A percentile compares a stretch with the other conserved stretches of the same genome.
phyloP scores from a whole-genome alignment of 768 basidiomycete genomes.

The Rickenella mellea region DNA sequence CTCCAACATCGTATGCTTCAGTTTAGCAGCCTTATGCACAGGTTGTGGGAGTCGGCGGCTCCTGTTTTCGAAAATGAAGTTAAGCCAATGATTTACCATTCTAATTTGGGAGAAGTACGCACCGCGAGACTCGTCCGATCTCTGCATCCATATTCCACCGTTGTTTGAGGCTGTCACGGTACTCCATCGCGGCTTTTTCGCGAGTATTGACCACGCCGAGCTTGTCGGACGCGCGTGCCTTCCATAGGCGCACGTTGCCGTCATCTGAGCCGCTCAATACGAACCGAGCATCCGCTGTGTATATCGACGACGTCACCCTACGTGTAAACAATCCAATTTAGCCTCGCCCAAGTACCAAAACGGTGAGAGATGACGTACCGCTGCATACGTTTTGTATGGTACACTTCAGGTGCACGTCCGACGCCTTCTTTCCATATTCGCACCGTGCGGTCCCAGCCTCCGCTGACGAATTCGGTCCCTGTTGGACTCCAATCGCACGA shows the following conservation, averaged over 20 bases:
- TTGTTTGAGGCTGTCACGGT: constrained; percentile 78
- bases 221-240: constrained; percentile 85
- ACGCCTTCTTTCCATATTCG: constrained; percentile 86
- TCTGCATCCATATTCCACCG: constrained; percentile 82
- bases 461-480: constrained; percentile 90
- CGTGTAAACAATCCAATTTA: background rate
- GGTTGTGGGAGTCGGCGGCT: constrained; percentile 81
- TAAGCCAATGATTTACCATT: constrained; percentile 1
- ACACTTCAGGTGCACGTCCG: constrained; percentile 78
- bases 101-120: constrained; percentile 16
- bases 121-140: constrained; percentile 77
- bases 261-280: constrained; percentile 89
- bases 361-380: constrained; percentile 37
- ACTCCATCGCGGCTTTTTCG: constrained; percentile 88
- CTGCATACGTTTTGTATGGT: constrained; percentile 99
- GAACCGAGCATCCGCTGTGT: constrained; percentile 86
- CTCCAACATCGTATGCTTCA: constrained; percentile 91
- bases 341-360: background rate
- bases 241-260: constrained; percentile 93
- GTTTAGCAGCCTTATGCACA: constrained; percentile 78
- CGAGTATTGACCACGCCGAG: constrained; percentile 84
- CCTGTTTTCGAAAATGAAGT: constrained; percentile 24
- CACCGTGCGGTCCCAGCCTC: constrained; percentile 92
- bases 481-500: constrained; percentile 97
- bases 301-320: constrained; percentile 83